These are phyloP conservation scores for Beta vulgaris DNA, from an alignment of 148 eudicot genomes.

Conservation along the genomic window DNA sequence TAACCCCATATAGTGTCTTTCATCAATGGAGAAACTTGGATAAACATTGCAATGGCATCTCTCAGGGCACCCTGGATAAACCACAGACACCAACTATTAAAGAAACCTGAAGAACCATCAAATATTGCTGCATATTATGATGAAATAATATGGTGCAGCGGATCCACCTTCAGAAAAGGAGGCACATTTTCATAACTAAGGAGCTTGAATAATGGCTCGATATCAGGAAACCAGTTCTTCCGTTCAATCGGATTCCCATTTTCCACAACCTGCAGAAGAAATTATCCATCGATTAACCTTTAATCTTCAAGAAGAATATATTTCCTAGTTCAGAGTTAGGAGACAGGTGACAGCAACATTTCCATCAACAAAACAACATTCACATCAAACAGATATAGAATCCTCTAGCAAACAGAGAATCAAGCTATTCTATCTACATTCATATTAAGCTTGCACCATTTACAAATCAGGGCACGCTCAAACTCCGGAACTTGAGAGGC, in stretches of 20 bases:
- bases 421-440: neutral
- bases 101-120: neutral
- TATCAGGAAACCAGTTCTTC: slow-evolving; percentile 93
- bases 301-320: neutral
- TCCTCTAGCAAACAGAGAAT: neutral
- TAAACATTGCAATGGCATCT: slow-evolving; percentile 66
- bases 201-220: slow-evolving; percentile 92
- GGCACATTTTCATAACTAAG: slow-evolving; percentile 98
- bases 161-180: slow-evolving; percentile 81
- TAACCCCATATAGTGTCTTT: slow-evolving; percentile 87
- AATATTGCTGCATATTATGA: neutral
- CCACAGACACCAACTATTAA: slow-evolving; percentile 10
- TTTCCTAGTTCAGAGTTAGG: neutral
- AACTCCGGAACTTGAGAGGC: too few species aligned
- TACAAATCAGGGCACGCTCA: neutral
- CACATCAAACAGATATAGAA: neutral
- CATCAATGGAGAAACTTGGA: slow-evolving; percentile 66
- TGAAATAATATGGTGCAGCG: neutral
- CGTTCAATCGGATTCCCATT: slow-evolving; percentile 75
- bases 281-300: neutral
- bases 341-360: neutral
- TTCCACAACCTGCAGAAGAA: slow-evolving; percentile 60
- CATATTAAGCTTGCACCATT: neutral
- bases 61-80: slow-evolving; percentile 77
- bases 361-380: neutral